These are phyloP conservation scores for Nyctanthes arbortristis DNA, from an alignment of 257 asterid genomes.

Conservation along the genomic window DNA sequence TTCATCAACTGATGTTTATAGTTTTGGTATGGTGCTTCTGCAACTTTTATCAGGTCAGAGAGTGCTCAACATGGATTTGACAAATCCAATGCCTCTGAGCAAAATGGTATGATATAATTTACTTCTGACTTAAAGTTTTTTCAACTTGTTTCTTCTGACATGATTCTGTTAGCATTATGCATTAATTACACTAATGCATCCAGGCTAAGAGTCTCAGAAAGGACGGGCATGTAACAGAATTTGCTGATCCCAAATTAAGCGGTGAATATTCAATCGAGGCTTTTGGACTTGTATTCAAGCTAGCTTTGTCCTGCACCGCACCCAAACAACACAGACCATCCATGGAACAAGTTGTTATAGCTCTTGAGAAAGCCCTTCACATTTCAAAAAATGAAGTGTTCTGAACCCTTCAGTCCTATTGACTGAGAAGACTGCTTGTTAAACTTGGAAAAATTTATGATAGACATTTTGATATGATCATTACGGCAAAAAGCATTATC, in stretches of 20 bases:
- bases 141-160: neutral
- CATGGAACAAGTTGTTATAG: conserved; percentile 54
- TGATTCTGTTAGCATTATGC: neutral
- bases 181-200: conserved; percentile 3
- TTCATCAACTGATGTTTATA: conserved; percentile 74
- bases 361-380: conserved; percentile 52
- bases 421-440: neutral
- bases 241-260: conserved; percentile 67
- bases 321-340: conserved; percentile 70
- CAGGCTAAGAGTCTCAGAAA: conserved; percentile 62
- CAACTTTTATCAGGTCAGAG: conserved; percentile 80
- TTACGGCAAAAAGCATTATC: no score
- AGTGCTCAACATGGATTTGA: conserved; percentile 58
- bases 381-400: conserved; percentile 38
- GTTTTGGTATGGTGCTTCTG: conserved; percentile 73
- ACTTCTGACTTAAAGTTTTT: neutral
- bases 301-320: conserved; percentile 64
- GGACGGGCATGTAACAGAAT: conserved; percentile 54
- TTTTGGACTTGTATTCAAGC: conserved; percentile 44
- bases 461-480: neutral
- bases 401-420: conserved; percentile 29
- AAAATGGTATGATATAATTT: conserved; percentile 50
- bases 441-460: neutral
- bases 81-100: conserved; percentile 60
- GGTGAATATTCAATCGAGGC: conserved; percentile 60